These are phyloP conservation scores for Wallacemonas sp. DNA, from an alignment of 208 protist species.

Conservation along the genomic window DNA sequence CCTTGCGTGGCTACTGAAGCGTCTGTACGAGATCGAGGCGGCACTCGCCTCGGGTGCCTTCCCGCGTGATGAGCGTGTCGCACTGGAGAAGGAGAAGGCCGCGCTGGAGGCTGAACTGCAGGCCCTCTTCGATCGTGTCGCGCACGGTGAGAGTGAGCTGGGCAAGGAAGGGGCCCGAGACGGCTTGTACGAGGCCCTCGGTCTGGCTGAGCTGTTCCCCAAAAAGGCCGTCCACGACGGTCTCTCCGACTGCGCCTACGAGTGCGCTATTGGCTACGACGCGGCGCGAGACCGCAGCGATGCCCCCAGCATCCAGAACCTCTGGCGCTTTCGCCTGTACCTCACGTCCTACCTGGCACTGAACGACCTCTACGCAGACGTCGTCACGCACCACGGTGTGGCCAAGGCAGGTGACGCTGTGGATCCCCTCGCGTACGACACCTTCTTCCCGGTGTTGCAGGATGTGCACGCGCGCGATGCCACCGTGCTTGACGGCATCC, in stretches of 20 bases:
- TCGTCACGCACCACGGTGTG: constrained; percentile 20
- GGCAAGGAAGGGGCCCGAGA: constrained; percentile 19
- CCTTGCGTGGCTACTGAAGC: constrained; percentile 23
- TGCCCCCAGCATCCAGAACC: constrained; percentile 14
- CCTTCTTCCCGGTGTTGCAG: constrained; percentile 17
- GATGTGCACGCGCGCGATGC: background rate
- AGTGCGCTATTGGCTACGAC: constrained; percentile 13
- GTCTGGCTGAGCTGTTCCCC: constrained; percentile 26
- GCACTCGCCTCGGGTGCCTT: constrained; percentile 3
- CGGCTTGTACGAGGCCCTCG: constrained; percentile 31
- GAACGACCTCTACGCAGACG: constrained; percentile 37
- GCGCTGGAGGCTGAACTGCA: constrained; percentile 24
- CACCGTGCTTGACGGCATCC: background rate
- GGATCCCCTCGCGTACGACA: constrained; percentile 15
- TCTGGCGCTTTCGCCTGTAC: constrained; percentile 24
- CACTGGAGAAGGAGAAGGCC: constrained; percentile 20
- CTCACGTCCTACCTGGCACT: constrained; percentile 29
- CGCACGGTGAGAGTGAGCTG: constrained; percentile 17
- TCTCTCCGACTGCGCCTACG: constrained; percentile 34
- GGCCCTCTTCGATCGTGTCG: constrained; percentile 27
- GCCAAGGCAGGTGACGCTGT: background rate
- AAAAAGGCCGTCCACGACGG: constrained; percentile 33
- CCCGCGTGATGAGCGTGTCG: constrained; percentile 12
- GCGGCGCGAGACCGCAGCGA: constrained; percentile 2
- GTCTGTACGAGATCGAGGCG: constrained; percentile 26